Base-by-base conservation (phyloP, 2,329 filamentous ascomycete species). In the Acrocalymma vagum region DNA sequence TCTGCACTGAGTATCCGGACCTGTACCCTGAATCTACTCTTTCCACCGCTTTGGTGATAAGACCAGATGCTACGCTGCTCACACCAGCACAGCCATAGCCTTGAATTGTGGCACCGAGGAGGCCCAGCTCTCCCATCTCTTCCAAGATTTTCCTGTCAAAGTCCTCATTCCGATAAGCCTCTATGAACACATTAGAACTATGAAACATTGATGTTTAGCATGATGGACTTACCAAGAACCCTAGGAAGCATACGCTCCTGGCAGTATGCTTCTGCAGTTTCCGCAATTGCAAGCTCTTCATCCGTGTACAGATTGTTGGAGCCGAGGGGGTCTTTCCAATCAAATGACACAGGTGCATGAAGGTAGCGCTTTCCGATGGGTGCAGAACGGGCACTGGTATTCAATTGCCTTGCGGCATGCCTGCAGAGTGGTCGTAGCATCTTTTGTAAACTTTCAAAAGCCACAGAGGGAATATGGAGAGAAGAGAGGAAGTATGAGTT, bases 101-200 rank as follows among this genome's bases (percentile, higher is more conserved):
- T 51, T 93, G 77, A 47, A 96, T 92, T 13, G 85, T 93, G 35
- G 92, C 86, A 38, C 92, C 91, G 4, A 96, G 78, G 0, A 96
- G 79, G n/a, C 92, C 92, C 7, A 96, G 77, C 65, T 94, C 89
- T 28, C 92, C 91, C 91, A 96, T 96, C 73, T 96, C 91, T 68
- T 86, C 80, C 21, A 96, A 79, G 45, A 96, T 95, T 60, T 86
- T 86, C 59, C 82, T 80, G 69, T 96, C 91, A 73, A 92, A 96
- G 64, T 90, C 70, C 72, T 96, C 91, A 67, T 93, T 85, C 53
- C 91, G 83, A 72, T 92, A 95, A 45, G 89, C 88, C 72, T 93
- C 90, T 93, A 47, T 27, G 38, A 25, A 21, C 18, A 27, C n/a
- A n/a, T n/a, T n/a, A n/a, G n/a, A n/a, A n/a, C n/a, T n/a, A n/a